Conservation (phyloP, 1,284 basidiomycete genomes). For the Cryptococcus neoformans region DNA sequence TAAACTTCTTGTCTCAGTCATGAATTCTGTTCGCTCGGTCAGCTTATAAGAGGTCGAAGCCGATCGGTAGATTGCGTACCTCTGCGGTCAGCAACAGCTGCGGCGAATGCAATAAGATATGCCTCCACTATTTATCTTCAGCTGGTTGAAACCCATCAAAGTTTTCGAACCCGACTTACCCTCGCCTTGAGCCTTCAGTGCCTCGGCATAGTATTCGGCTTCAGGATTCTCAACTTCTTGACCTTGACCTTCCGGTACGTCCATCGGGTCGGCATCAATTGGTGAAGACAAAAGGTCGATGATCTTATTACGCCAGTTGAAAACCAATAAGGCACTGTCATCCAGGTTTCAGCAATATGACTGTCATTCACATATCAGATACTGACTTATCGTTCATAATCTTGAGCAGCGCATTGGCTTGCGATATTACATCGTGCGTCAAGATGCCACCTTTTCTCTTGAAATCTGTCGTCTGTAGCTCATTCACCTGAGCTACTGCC, state of each 20-base stretch:
- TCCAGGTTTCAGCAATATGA: background rate
- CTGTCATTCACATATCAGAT: background rate
- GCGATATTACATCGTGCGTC: constrained; percentile 17
- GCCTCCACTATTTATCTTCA: constrained; percentile 29
- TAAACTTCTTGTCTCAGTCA: constrained; percentile 37
- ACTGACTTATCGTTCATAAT: constrained; percentile 45
- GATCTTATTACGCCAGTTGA: constrained; percentile 41
- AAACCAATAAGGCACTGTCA: constrained; percentile 36
- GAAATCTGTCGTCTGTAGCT: constrained; percentile 25
- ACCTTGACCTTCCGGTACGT: constrained; percentile 16
- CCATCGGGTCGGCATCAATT: constrained; percentile 29
- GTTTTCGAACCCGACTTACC: constrained; percentile 11
- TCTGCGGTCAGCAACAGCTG: constrained; percentile 42
- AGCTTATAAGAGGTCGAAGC: too few relatives aligned
- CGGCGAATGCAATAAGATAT: constrained; percentile 43
- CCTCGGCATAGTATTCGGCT: constrained; percentile 44
- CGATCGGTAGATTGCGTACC: constrained; percentile 13
- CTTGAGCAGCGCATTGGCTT: constrained; percentile 31
- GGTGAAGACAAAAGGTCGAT: constrained; percentile 29
- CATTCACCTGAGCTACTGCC: constrained; percentile 15
- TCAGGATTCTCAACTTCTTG: constrained; percentile 37
- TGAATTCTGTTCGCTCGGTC: constrained; percentile 28
- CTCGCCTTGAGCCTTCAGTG: constrained; percentile 44
- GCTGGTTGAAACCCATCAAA: constrained; percentile 5
- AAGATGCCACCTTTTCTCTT: constrained; percentile 22